Base-by-base conservation (phyloP, 139 green algal species). In the Chlamydomonas incerta region DNA sequence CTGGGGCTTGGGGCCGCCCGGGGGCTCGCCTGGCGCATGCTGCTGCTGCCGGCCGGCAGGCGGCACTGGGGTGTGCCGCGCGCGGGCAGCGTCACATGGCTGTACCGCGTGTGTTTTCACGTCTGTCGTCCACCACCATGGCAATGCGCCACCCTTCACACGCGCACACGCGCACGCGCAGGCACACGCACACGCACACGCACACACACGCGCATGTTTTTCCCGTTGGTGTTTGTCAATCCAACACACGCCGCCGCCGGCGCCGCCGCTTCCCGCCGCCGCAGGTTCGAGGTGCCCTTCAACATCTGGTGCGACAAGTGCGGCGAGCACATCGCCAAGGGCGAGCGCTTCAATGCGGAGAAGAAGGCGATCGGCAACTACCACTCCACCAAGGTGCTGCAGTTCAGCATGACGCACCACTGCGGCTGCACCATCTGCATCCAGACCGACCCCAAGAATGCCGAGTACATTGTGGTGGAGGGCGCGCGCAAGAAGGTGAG, bases 301-400 rank as follows among this genome's bases (percentile, higher is more conserved):
- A 95, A 98, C 83, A 95, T 99, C 18, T 98, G 94, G 93, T 99
- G 97, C 87, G 75, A 63, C 20, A 94, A 95, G 47, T 99, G 97
- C 87, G 74, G 86, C 41, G 91, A 98, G 85, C 93, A 98, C 57
- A 99, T 99, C 47, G 97, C 92, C 80, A 98, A 99, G 90, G 97
- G 92, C 41, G 97, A 99, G 72, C 94, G 97, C 69, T 99, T 99
- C 92, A 99, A 99, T 81, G 97, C 97, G 13, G 97, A 99, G 88
- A 99, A 99, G 94, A 97, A 97, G 91, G 76, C 85, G 6, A 82
- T 98, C 34, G 96, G 95, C 24, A 94, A 92, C 57, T 99, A 99
- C 93, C 93, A 96, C 89, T 95, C 90, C 73, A 99, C 97, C 31
- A 96, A 96, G 79, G 95, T 99, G 26, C 98, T 95, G 96, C 90